Evolutionary conservation across 2,329 filamentous ascomycete genomes (phyloP).

Genomic region (Phaeosphaeria sp.): DNA sequence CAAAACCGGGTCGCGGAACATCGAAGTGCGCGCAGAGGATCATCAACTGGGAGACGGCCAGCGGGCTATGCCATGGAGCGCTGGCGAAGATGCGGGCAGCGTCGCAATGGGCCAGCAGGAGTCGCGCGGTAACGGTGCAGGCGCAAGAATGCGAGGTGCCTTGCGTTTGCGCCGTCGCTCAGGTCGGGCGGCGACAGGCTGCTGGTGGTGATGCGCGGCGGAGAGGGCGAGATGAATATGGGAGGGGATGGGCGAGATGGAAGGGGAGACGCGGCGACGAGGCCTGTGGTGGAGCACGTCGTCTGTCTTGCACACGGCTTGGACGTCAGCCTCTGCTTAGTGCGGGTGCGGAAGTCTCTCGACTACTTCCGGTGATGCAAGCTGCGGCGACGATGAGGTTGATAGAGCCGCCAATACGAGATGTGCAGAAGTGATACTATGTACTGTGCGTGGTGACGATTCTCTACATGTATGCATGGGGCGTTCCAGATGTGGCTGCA

Average conservation of each 20-base stretch:
- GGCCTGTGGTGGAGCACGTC: neutral
- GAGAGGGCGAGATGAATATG: conserved; percentile 18
- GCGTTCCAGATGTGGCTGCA: neutral
- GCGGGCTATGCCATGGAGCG: conserved; percentile 16
- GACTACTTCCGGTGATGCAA: conserved; percentile 21
- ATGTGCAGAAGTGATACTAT: neutral
- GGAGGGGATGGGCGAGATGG: neutral
- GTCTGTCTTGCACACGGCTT: conserved; percentile 4
- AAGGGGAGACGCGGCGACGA: neutral
- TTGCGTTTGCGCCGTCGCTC: conserved; percentile 19
- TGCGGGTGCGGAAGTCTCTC: conserved; percentile 30
- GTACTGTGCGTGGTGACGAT: neutral
- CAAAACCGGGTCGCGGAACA: conserved; percentile 41
- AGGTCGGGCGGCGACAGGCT: conserved; percentile 13
- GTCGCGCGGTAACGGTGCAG: conserved; percentile 11
- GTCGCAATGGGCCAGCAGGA: neutral
- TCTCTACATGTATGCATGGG: neutral
- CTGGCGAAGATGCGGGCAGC: neutral
- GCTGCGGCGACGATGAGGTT: conserved; percentile 30
- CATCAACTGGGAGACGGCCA: conserved; percentile 1
- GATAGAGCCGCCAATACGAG: conserved; percentile 10
- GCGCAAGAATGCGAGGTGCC: conserved; percentile 15
- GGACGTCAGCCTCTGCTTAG: conserved; percentile 35
- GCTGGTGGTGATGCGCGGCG: conserved; percentile 13
- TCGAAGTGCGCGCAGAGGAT: conserved; percentile 17